Base-by-base conservation (phyloP, 2,329 filamentous ascomycete species). In the Arthrobotrys pseudoclavata region DNA sequence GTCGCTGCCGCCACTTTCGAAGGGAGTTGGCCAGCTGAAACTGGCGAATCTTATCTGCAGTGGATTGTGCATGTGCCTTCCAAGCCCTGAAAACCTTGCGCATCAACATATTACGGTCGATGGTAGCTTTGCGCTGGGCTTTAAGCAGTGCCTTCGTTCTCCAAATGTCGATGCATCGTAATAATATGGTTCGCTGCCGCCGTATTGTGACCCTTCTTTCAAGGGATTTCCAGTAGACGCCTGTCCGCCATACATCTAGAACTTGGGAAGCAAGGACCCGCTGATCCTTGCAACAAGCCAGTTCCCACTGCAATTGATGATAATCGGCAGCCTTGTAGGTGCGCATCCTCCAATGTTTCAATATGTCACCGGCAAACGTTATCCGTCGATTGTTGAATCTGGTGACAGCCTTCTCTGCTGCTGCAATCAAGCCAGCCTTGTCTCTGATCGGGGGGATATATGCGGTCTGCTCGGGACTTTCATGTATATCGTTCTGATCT, bases 61-160 rank as follows among this genome's bases (percentile, higher is more conserved):
- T 69, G 12, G n/a, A 57, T 22, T 68, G 50, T 12, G 75, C 18
- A 12, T 78, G 75, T 15, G 31, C 63, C 42, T 72, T 45, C 75
- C 75, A 78, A 2, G 75, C 75, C 26, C 62, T 45, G 20, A 78
- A 78, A 20, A 68, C 53, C 31, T 72, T 78, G 31, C 69, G 67
- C 75, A 72, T 78, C 53, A 78, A 57, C 63, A 78, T 71, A 57
- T 72, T 72, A 37, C 63, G 61, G 45, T 78, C 60, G 20, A 78
- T 64, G 12, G 24, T 69, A 12, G 66, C 68, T 52, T 72, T 71
- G n/a, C 61, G 53, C 37, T 68, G 52, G 12, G 62, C 68, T 62
- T 71, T 78, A 18, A 64, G 24, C 20, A 68, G 34, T 4, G 75
- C 69, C 29, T 78, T 78, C 13, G 34, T 29, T 37, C 62, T 78